Conservation (phyloP, 257 asterid species). For the Solanum piurae region DNA sequence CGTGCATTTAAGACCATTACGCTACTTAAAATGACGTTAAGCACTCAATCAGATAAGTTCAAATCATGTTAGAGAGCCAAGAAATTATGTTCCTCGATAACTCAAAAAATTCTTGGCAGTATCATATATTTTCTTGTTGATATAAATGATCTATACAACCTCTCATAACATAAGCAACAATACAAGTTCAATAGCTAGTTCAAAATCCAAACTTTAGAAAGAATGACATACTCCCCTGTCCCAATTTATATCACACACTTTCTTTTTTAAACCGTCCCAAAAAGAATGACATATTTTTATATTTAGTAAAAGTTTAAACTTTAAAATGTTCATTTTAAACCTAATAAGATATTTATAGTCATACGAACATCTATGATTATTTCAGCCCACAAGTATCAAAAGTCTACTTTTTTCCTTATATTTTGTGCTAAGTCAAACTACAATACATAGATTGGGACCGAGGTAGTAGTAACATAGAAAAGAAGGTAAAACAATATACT, state of each 20-base stretch:
- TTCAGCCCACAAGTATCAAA: neutral
- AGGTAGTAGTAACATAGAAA: neutral
- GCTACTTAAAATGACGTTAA: neutral
- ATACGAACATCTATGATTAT: neutral
- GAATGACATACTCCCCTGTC: neutral
- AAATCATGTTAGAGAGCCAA: neutral
- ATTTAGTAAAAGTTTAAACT: neutral
- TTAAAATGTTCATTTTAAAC: neutral
- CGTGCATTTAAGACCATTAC: neutral
- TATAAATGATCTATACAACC: neutral
- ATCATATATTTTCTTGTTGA: neutral
- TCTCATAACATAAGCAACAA: neutral
- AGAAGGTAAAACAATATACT: neutral
- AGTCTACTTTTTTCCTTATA: neutral
- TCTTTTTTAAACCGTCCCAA: neutral
- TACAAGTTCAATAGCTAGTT: neutral
- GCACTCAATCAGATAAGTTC: neutral
- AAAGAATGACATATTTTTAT: neutral
- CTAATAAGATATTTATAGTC: neutral
- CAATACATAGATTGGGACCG: too few species aligned
- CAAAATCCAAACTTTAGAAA: neutral
- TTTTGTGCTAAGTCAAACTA: too few species aligned
- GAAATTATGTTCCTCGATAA: neutral
- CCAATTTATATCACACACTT: neutral
- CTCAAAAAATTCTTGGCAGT: neutral